Evolutionary conservation across 768 basidiomycete species (phyloP).

Genomic region (Kwoniella mangroviensis): DNA sequence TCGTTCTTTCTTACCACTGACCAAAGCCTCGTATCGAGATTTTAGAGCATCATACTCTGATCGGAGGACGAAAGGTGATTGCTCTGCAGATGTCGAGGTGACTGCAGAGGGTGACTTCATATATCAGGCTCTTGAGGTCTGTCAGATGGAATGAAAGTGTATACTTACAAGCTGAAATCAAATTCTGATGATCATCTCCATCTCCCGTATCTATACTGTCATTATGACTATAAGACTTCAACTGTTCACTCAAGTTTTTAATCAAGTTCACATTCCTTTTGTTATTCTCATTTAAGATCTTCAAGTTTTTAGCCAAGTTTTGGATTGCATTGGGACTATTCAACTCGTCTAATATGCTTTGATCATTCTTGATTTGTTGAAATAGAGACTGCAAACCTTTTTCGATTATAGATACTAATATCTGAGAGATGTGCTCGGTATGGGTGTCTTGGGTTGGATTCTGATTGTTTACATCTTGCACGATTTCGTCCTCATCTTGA

Average conservation of each 20-base stretch:
- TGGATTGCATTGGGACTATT: slow-evolving; percentile 27
- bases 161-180: neutral
- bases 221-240: neutral
- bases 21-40: slow-evolving; percentile 35
- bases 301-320: slow-evolving; percentile 25
- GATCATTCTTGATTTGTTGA: slow-evolving; percentile 18
- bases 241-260: slow-evolving; percentile 18
- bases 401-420: neutral
- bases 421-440: neutral
- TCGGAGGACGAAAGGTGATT: slow-evolving; percentile 27
- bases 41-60: slow-evolving; percentile 42
- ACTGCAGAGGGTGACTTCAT: neutral
- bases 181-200: neutral
- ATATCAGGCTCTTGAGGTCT: too few relatives aligned
- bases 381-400: slow-evolving; percentile 11
- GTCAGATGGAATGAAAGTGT: neutral
- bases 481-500: neutral
- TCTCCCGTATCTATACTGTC: neutral
- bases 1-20: neutral
- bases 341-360: slow-evolving; percentile 29
- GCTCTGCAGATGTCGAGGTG: slow-evolving; percentile 2
- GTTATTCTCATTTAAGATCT: slow-evolving; percentile 28
- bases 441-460: neutral
- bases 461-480: neutral
- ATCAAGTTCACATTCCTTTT: slow-evolving; percentile 35